Evolutionary conservation across 805 yeast genomes (phyloP).

Genomic region (Candida krabiensis): DNA sequence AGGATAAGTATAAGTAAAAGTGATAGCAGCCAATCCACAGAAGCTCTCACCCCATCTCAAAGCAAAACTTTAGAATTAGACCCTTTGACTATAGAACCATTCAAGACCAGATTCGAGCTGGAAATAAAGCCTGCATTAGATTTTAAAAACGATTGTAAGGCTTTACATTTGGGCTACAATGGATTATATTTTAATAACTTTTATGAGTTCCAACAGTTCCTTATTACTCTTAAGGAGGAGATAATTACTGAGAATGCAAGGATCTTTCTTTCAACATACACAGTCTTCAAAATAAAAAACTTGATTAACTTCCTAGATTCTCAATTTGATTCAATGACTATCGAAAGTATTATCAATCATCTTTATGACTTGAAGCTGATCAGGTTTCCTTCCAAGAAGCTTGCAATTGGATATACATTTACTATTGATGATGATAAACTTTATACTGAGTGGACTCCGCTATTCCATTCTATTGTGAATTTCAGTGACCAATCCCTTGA

Average conservation of each 20-base stretch:
- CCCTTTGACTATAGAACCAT: slow-evolving; percentile 11
- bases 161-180: slow-evolving; percentile 9
- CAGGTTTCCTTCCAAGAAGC: slow-evolving; percentile 15
- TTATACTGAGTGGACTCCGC: slow-evolving; percentile 17
- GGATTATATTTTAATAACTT: slow-evolving; percentile 10
- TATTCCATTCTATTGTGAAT: slow-evolving; percentile 10
- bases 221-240: slow-evolving; percentile 6
- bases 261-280: slow-evolving; percentile 9
- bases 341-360: slow-evolving; percentile 19
- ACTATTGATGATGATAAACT: slow-evolving; percentile 18
- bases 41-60: not conserved
- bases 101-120: slow-evolving; percentile 8
- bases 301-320: slow-evolving; percentile 9
- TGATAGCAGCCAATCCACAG: not conserved
- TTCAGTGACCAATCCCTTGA: slow-evolving; percentile 6
- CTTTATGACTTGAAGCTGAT: slow-evolving; percentile 16
- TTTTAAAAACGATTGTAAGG: slow-evolving; percentile 1
- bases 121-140: slow-evolving; percentile 4
- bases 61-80: not conserved
- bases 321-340: slow-evolving; percentile 11
- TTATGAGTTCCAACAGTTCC: slow-evolving; percentile 11
- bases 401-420: slow-evolving; percentile 13
- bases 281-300: slow-evolving; percentile 13
- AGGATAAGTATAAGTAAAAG: too few species aligned
- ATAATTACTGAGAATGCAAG: slow-evolving; percentile 8